Percentiles rank a stretch among this genome's conserved stretches.
phyloP scores from a whole-genome alignment of 148 eudicot genomes.

The Simmondsia chinensis region DNA sequence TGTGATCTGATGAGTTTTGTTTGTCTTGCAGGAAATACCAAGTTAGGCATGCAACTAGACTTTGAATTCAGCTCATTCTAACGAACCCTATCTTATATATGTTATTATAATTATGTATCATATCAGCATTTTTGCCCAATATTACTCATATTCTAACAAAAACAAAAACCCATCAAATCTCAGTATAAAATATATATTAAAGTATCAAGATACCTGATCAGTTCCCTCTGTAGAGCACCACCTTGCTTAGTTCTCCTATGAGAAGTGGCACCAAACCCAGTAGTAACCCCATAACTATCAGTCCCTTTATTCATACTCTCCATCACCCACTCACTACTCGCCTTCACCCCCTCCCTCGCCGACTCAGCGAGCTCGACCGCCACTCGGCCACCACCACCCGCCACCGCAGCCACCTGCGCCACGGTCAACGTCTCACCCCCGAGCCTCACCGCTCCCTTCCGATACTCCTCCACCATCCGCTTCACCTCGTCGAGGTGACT shows the following conservation, averaged over 20 bases:
- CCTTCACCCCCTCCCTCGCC: slow-evolving; percentile 57
- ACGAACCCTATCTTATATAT: no score
- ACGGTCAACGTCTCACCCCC: slow-evolving; percentile 58
- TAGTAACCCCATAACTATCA: slow-evolving; percentile 77
- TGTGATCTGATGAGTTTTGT: no score
- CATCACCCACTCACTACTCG: slow-evolving; percentile 94
- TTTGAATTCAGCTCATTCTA: no score
- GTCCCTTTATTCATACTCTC: slow-evolving; percentile 80
- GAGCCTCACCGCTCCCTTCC: slow-evolving; percentile 39
- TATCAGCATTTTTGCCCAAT: no score
- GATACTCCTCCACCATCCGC: slow-evolving; percentile 67
- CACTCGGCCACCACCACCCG: slow-evolving; percentile 15
- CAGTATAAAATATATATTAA: background rate
- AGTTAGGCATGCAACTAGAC: no score
- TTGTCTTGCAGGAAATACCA: no score
- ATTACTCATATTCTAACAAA: no score
- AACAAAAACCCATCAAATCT: no score
- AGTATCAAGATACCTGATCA: slow-evolving; percentile 47
- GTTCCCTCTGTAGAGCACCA: slow-evolving; percentile 80
- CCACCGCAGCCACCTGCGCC: slow-evolving; percentile 67
- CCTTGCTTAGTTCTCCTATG: slow-evolving; percentile 78
- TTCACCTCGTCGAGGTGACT: slow-evolving; percentile 73
- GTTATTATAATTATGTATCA: no score
- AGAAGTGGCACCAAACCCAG: slow-evolving; percentile 88
- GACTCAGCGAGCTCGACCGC: slow-evolving; percentile 54